Evolutionary conservation across 1,284 basidiomycete species (phyloP).

Genomic region (Spongispora temasekensis): DNA sequence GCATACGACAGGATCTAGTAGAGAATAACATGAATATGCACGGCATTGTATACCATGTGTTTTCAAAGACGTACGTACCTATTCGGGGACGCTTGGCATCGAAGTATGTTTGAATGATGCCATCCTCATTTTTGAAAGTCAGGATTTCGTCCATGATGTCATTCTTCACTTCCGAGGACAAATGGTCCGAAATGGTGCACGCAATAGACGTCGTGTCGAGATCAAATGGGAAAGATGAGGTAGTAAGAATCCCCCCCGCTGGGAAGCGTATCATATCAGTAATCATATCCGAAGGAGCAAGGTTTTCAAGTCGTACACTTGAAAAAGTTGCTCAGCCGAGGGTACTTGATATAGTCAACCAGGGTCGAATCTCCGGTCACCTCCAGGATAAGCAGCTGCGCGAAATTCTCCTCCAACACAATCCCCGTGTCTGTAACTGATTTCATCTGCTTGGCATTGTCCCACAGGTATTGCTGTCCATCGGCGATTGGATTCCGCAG

Average conservation of each 20-base stretch:
- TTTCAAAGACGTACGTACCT: conserved; percentile 12
- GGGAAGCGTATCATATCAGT: conserved; percentile 2
- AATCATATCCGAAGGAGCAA: background rate
- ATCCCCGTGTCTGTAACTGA: conserved; percentile 20
- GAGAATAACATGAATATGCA: background rate
- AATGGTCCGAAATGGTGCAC: conserved; percentile 17
- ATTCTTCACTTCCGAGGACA: conserved; percentile 16
- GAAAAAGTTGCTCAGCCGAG: conserved; percentile 22
- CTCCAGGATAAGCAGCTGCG: conserved; percentile 24
- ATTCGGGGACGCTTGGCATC: conserved; percentile 18
- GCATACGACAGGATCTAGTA: conserved; percentile 19
- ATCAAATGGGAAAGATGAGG: conserved; percentile 13
- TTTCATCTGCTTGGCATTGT: conserved; percentile 17
- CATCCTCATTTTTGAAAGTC: conserved; percentile 16
- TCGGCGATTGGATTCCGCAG: conserved; percentile 21
- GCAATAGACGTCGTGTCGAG: conserved; percentile 22
- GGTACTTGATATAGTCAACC: conserved; percentile 20
- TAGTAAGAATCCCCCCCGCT: conserved; percentile 11
- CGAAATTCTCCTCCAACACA: conserved; percentile 22
- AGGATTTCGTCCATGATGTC: conserved; percentile 26
- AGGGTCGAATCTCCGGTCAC: conserved; percentile 14
- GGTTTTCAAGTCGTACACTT: conserved; percentile 11
- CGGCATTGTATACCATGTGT: background rate
- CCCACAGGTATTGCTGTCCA: conserved; percentile 13
- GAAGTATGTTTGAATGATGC: conserved; percentile 22